Evolutionary conservation across 306 rosid genomes (phyloP), one percentile per base, ranked within the genome.

Genomic region (Clitoria ternatea): DNA sequence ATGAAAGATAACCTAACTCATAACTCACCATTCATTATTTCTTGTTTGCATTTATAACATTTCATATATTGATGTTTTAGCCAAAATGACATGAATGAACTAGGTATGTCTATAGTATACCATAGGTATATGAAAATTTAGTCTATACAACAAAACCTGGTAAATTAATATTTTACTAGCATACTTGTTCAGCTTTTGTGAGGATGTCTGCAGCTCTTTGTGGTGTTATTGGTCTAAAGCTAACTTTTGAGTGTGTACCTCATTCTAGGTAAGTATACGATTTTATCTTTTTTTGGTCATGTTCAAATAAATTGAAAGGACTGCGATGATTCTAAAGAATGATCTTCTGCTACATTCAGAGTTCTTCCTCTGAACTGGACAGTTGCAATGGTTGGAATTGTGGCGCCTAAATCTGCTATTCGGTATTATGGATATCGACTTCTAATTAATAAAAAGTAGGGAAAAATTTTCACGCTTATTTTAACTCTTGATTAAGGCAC

Each of bases 131-230:
- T 48, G 43, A 61, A 24, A 60, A 1, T 61, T 61, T 1, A 36
- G 24, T 43, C 69, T 27, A 11, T 5, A 65, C 14, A 69, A 55
- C 6, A 69, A 49, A 39, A 44, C 4, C 20, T 45, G 42, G 24
- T 18, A 59, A 70, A 65, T 76, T 30, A 63, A n/a, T n/a, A n/a
- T n/a, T n/a, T n/a, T n/a, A n/a, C 61, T 56, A 14, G 20, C 69
- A 75, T 60, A 49, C 72, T 48, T 77, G 54, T 54, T 22, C 64
- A 52, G 36, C 5, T 76, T 59, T 23, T 43, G 97, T 90, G 63
- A 78, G 98, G 73, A 85, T 93, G 93, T 97, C 98, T 12, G 98
- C 98, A 48, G 78, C 98, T 56, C 96, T 93, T 66, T 93, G 98
- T 65, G 98, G 97, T 59, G 92, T 93, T 37, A 79, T 88, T 47